A percentile compares a stretch with the other conserved stretches of the same genome.
phyloP scores from a whole-genome alignment of 2,329 filamentous ascomycete species.

The Pseudogymnoascus verrucosus region DNA sequence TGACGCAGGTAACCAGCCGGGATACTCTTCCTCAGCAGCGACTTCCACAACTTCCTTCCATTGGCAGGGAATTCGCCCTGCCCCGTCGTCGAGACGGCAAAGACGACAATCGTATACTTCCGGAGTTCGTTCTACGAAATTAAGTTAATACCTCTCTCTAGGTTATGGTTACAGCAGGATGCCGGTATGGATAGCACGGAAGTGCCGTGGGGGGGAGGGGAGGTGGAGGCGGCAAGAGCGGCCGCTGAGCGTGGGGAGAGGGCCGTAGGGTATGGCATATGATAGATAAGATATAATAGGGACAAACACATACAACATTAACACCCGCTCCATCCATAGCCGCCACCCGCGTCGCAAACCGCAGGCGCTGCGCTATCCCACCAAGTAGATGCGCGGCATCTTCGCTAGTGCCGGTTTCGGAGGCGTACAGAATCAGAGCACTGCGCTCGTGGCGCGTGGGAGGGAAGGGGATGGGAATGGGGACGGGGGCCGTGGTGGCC shows the following conservation, averaged over 20 bases:
- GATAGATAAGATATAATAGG: conserved; percentile 10
- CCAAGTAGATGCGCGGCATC: conserved; percentile 84
- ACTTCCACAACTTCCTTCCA: conserved; percentile 74
- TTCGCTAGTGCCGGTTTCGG: conserved; percentile 90
- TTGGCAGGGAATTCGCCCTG: conserved; percentile 91
- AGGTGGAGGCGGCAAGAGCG: conserved; percentile 4
- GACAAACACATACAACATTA: conserved; percentile 60
- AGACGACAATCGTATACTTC: conserved; percentile 54
- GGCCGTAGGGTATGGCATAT: neutral
- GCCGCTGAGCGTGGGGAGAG: neutral
- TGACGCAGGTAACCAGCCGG: conserved; percentile 59
- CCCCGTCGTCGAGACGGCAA: conserved; percentile 85
- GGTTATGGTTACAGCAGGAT: conserved; percentile 13
- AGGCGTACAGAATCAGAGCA: conserved; percentile 77
- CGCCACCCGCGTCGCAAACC: conserved; percentile 65
- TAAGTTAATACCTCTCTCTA: conserved; percentile 12
- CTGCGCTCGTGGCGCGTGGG: conserved; percentile 31
- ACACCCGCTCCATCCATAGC: conserved; percentile 64
- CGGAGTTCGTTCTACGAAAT: conserved; percentile 41
- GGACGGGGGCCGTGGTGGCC: neutral
- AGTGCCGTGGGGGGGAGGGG: conserved; percentile 13
- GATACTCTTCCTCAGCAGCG: conserved; percentile 70
- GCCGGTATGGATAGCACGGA: conserved; percentile 20
- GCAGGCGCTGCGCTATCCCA: conserved; percentile 64
- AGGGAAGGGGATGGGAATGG: neutral